Evolutionary conservation across 164 flowering plant genomes (phyloP).

Genomic region (Annona squamosa): DNA sequence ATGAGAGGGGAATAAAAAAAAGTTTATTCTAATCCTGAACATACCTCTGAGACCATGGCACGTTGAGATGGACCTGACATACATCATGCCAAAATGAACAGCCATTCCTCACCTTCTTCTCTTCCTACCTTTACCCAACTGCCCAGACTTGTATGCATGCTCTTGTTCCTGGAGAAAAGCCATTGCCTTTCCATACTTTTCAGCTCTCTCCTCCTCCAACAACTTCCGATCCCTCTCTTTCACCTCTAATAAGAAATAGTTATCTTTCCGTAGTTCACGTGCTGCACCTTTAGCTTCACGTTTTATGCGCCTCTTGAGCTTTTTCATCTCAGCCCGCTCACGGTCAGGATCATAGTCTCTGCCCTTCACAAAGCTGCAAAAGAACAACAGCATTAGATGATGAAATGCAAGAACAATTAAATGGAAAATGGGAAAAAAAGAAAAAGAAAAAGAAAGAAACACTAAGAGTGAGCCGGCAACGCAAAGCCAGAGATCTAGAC

Average conservation of each 20-base stretch:
- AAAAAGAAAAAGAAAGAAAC: background rate
- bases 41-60: background rate
- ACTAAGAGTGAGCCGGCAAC: background rate
- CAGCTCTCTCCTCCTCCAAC: constrained; percentile 58
- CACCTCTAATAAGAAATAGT: constrained; percentile 53
- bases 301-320: constrained; percentile 54
- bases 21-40: background rate
- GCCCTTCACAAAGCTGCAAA: constrained; percentile 90
- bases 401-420: background rate
- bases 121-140: constrained; percentile 71
- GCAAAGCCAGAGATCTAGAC: background rate
- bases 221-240: constrained; percentile 47
- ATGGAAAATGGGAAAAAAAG: background rate
- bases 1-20: too few relatives aligned
- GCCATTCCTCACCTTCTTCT: constrained; percentile 28
- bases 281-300: constrained; percentile 76
- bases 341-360: constrained; percentile 98
- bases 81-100: background rate
- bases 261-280: constrained; percentile 86
- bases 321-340: constrained; percentile 62
- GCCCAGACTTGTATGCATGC: constrained; percentile 91
- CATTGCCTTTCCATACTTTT: constrained; percentile 55
- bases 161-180: constrained; percentile 94
- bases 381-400: background rate
- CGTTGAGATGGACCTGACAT: background rate